phyloP scores from a whole-genome alignment of 176 grass and related monocot genomes.

The Echinochloa phyllopogon region DNA sequence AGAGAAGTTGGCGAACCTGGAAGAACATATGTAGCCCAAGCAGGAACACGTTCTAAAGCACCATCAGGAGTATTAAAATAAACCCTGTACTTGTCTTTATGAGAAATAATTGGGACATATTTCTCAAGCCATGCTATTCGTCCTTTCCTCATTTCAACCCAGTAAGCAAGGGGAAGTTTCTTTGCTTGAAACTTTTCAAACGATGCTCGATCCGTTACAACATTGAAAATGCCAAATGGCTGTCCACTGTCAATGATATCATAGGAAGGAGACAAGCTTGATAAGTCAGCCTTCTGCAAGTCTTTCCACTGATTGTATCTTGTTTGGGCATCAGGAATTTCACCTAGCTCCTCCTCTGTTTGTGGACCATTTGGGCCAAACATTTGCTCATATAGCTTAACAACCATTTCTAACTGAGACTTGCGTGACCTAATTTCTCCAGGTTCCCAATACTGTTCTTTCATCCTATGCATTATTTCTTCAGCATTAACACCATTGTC shows the following conservation, averaged over 20 bases:
- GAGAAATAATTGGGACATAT: slow-evolving; percentile 78
- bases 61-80: slow-evolving; percentile 98
- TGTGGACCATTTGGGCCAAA: slow-evolving; percentile 92
- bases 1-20: slow-evolving; percentile 64
- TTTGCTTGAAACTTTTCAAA: slow-evolving; percentile 84
- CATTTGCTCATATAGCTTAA: slow-evolving; percentile 94
- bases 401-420: slow-evolving; percentile 73
- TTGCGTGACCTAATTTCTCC: slow-evolving; percentile 64
- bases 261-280: slow-evolving; percentile 45
- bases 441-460: slow-evolving; percentile 96
- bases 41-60: slow-evolving; percentile 82
- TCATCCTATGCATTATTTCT: slow-evolving; percentile 69
- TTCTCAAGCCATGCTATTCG: slow-evolving; percentile 85
- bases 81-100: slow-evolving; percentile 84
- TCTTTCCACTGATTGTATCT: slow-evolving; percentile 87
- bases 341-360: slow-evolving; percentile 83
- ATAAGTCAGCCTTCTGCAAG: slow-evolving; percentile 45
- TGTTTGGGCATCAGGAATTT: slow-evolving; percentile 81
- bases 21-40: slow-evolving; percentile 97
- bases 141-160: slow-evolving; percentile 94
- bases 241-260: slow-evolving; percentile 79
- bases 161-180: slow-evolving; percentile 80
- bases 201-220: slow-evolving; percentile 71
- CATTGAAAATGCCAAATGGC: slow-evolving; percentile 64
- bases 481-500: slow-evolving; percentile 75